A percentile compares a stretch with the other conserved stretches of the same genome.
These are phyloP conservation scores for Prototheca wickerhamii DNA, from an alignment of 163 green algal species.

Conservation along the genomic window DNA sequence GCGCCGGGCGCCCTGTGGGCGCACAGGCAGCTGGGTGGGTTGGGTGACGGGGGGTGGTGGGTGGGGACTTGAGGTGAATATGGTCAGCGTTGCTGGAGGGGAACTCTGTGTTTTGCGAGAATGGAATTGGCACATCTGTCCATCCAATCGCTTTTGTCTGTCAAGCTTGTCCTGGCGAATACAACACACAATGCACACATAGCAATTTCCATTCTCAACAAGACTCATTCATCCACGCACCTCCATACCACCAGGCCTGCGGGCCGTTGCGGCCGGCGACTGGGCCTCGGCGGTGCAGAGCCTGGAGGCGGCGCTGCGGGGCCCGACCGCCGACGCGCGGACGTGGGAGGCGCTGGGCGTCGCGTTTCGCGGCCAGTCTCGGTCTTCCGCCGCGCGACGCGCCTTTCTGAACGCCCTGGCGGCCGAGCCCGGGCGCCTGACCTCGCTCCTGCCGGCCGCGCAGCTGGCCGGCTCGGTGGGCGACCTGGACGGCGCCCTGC, in stretches of 20 bases:
- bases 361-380: slow-evolving; percentile 52
- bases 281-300: not conserved
- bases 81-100: too few species aligned
- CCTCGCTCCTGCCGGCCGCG: slow-evolving; percentile 24
- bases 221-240: too few species aligned
- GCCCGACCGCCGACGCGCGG: slow-evolving; percentile 14
- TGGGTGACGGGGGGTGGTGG: slow-evolving; percentile 30
- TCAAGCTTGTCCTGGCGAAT: too few species aligned
- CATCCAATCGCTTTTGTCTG: too few species aligned
- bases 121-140: too few species aligned
- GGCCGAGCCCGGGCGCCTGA: slow-evolving; percentile 39
- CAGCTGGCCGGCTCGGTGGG: slow-evolving; percentile 21
- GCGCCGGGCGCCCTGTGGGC: not conserved
- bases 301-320: slow-evolving; percentile 1
- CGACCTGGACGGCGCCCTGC: slow-evolving; percentile 15
- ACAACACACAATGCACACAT: too few species aligned
- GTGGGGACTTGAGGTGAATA: not conserved
- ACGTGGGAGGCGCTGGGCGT: slow-evolving; percentile 62
- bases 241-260: slow-evolving; percentile 38
- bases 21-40: slow-evolving; percentile 9
- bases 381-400: slow-evolving; percentile 61
- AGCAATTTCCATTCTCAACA: too few species aligned
- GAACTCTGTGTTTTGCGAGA: too few species aligned
- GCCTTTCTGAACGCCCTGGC: slow-evolving; percentile 48
- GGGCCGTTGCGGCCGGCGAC: slow-evolving; percentile 9